Conservation (phyloP, 108 stramenopile species). For the Fistulifera pelliculosa region DNA sequence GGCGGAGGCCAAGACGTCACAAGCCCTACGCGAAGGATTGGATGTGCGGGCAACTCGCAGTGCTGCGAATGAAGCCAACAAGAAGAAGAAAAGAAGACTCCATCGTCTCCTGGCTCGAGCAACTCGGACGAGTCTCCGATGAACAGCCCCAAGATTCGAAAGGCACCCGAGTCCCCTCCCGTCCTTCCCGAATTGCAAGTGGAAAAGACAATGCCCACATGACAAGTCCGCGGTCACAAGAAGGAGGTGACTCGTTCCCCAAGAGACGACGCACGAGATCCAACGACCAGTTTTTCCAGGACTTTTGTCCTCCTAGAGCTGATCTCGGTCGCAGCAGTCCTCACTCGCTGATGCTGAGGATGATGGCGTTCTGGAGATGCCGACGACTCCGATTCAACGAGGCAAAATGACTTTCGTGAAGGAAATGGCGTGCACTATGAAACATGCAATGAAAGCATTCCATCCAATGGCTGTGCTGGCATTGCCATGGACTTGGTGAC, state of each 20-base stretch:
- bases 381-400: neutral
- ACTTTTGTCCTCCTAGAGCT: slow-evolving; percentile 50
- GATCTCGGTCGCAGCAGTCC: slow-evolving; percentile 17
- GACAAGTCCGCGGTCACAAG: slow-evolving; percentile 20
- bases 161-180: slow-evolving; percentile 22
- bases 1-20: slow-evolving; percentile 85
- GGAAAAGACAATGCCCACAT: slow-evolving; percentile 1
- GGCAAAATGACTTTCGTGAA: slow-evolving; percentile 7
- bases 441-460: slow-evolving; percentile 6
- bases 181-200: slow-evolving; percentile 13
- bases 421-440: no score
- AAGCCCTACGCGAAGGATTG: slow-evolving; percentile 76
- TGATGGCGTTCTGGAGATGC: slow-evolving; percentile 18
- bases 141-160: slow-evolving; percentile 1
- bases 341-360: slow-evolving; percentile 7
- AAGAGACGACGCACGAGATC: slow-evolving; percentile 41
- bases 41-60: slow-evolving; percentile 80
- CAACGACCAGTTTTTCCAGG: slow-evolving; percentile 36
- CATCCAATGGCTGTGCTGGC: slow-evolving; percentile 27
- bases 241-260: slow-evolving; percentile 25
- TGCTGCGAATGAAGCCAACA: slow-evolving; percentile 24
- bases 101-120: neutral
- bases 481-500: slow-evolving; percentile 39
- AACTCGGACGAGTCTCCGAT: slow-evolving; percentile 7
- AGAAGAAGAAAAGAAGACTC: slow-evolving; percentile 39